phyloP scores from a whole-genome alignment of 768 basidiomycete genomes.

The Xerocomellus intermedius region DNA sequence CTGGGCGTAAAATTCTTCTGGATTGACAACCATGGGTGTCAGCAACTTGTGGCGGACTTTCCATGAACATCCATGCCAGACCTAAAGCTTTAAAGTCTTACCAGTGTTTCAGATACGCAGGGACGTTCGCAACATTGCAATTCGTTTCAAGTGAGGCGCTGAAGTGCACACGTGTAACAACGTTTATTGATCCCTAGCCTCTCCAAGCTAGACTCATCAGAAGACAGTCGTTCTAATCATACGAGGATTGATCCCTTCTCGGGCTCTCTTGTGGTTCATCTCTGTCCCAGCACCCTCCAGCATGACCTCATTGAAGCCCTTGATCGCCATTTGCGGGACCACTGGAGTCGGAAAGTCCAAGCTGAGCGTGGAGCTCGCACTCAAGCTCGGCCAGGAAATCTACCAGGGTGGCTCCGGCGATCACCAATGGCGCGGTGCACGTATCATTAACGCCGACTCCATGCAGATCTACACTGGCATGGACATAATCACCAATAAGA shows the following conservation, averaged over 20 bases:
- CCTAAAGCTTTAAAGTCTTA: too few species aligned
- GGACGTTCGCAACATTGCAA: too few species aligned
- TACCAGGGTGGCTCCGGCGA: constrained; percentile 8
- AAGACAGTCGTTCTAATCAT: too few species aligned
- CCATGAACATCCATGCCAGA: too few species aligned
- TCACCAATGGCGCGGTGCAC: constrained; percentile 56
- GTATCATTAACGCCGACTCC: constrained; percentile 92
- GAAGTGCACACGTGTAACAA: not conserved
- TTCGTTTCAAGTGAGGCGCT: too few species aligned
- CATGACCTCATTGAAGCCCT: constrained; percentile 47
- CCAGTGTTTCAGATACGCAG: not conserved
- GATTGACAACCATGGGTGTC: not conserved
- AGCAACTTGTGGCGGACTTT: too few species aligned
- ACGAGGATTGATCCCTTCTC: not conserved
- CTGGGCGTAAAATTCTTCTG: not conserved
- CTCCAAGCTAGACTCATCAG: too few species aligned
- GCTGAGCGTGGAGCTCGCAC: constrained; percentile 84
- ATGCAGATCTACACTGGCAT: constrained; percentile 96
- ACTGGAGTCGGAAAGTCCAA: constrained; percentile 97
- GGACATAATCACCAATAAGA: constrained; percentile 93
- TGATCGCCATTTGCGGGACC: constrained; percentile 88
- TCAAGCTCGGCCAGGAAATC: constrained; percentile 43
- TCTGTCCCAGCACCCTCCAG: not conserved
- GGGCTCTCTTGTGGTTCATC: not conserved
- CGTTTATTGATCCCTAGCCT: not conserved